phyloP scores from a whole-genome alignment of 257 asterid genomes.

The Salvia splendens region DNA sequence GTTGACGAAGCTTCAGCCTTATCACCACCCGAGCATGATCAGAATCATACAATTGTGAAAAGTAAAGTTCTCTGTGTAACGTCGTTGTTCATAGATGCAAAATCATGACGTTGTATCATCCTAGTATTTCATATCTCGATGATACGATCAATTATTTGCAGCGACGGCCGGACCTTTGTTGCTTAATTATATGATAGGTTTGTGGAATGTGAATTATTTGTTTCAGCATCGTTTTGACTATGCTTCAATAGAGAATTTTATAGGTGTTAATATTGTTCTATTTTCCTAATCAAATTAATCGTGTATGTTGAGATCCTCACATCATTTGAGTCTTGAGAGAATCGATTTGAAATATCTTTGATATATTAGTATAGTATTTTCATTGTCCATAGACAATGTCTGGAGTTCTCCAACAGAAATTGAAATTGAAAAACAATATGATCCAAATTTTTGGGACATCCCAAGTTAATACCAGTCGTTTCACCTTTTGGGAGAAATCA shows the following conservation, averaged over 20 bases:
- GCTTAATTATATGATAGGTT: conserved; percentile 31
- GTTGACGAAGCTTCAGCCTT: conserved; percentile 31
- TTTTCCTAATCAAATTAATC: too few relatives aligned
- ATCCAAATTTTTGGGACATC: too few relatives aligned
- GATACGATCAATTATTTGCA: conserved; percentile 35
- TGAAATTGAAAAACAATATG: too few relatives aligned
- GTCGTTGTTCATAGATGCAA: conserved; percentile 43
- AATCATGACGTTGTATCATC: conserved; percentile 29
- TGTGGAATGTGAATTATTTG: conserved; percentile 36
- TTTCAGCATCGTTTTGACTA: conserved; percentile 30
- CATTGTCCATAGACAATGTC: too few relatives aligned
- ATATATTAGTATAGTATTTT: too few relatives aligned
- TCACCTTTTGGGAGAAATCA: too few relatives aligned
- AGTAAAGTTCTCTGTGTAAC: conserved; percentile 39
- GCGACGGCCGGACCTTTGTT: conserved; percentile 16
- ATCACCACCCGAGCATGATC: conserved; percentile 28
- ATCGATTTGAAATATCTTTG: too few relatives aligned
- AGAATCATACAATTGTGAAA: conserved; percentile 42
- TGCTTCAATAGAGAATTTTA: not conserved
- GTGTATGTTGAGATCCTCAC: too few relatives aligned
- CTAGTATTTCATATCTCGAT: conserved; percentile 34
- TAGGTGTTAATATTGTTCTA: not conserved
- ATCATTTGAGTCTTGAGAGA: too few relatives aligned
- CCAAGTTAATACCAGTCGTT: too few relatives aligned
- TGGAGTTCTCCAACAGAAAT: too few relatives aligned